Conservation (phyloP, 2,329 filamentous ascomycete genomes). For the Endoconidiophora laricicola region DNA sequence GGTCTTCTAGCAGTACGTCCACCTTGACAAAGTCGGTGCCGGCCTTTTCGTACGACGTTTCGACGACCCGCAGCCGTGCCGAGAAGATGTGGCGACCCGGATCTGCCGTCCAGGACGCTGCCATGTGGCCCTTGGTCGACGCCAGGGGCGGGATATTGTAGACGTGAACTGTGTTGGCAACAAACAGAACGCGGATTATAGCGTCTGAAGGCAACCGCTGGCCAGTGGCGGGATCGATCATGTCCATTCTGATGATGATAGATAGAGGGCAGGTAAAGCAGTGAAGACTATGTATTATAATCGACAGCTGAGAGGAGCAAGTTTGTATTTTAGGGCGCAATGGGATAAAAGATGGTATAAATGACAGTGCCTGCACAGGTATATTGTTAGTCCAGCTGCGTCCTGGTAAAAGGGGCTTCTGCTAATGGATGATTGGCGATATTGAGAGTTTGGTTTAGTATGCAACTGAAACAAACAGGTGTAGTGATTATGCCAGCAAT, state of each 20-base stretch:
- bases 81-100: constrained; percentile 69
- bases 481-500: too few relatives aligned
- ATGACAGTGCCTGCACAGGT: too few relatives aligned
- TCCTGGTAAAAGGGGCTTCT: too few relatives aligned
- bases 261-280: neutral
- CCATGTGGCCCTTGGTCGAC: constrained; percentile 63
- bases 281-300: neutral
- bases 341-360: too few relatives aligned
- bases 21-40: constrained; percentile 38
- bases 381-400: too few relatives aligned
- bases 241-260: constrained; percentile 31
- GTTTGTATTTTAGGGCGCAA: too few relatives aligned
- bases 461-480: too few relatives aligned
- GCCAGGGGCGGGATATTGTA: constrained; percentile 73
- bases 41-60: constrained; percentile 47
- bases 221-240: constrained; percentile 56
- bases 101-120: constrained; percentile 58
- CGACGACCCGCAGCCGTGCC: constrained; percentile 60
- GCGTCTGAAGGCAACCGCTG: constrained; percentile 51
- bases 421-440: too few relatives aligned
- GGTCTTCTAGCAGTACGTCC: constrained; percentile 66
- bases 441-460: too few relatives aligned
- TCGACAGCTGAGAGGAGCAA: too few relatives aligned
- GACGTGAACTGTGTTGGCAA: constrained; percentile 59
- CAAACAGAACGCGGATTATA: constrained; percentile 72